Base-by-base conservation (phyloP, 768 basidiomycete genomes). In the Amanita rubescens region DNA sequence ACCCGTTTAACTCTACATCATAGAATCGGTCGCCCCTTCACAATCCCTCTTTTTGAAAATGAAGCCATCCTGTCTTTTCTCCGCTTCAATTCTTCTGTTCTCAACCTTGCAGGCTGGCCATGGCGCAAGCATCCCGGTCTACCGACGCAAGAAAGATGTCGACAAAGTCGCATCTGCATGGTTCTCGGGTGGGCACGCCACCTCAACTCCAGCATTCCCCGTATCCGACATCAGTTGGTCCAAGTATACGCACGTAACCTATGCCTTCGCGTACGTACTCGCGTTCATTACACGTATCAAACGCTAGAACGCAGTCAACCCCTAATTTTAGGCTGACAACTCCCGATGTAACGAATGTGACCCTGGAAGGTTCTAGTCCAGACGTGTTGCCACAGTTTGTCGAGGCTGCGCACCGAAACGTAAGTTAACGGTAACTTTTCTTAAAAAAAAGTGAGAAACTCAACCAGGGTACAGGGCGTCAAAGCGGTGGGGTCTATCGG, bases 141-240 rank as follows among this genome's bases (percentile, higher is more conserved):
- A 30, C 27, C 27, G 8, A 30, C 6, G 20, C 37, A 37, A 27
- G 37, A 38, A 4, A 20, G 25, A 6, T 3, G 1, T 27, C 49
- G 14, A 22, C 35, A 60, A 62, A 46, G 71, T 84, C 14, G 72
- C 82, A 1, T 67, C 75, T n/a, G 72, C 78, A 9, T 89, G 84
- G 84, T 87, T 78, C 59, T 80, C 85, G 27, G 80, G 82, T 39
- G 90, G 81, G 81, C 81, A 85, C 62, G 65, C 77, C 20, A 66
- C 64, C 4, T 58, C 66, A 32, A 9, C 17, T 11, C 51, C 51
- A 27, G 69, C 67, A 0, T 83, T 81, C 59, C 69, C 77, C 1
- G 70, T 84, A 25, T 67, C 72, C 24, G 70, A 77, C 37, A 73
- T 90, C 58, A 73, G 71, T 54, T 90, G 87, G 87, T 62, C 64